Evolutionary conservation across 2,329 filamentous ascomycete species (phyloP).

Genomic region (Penicillium aurantiogriseum): DNA sequence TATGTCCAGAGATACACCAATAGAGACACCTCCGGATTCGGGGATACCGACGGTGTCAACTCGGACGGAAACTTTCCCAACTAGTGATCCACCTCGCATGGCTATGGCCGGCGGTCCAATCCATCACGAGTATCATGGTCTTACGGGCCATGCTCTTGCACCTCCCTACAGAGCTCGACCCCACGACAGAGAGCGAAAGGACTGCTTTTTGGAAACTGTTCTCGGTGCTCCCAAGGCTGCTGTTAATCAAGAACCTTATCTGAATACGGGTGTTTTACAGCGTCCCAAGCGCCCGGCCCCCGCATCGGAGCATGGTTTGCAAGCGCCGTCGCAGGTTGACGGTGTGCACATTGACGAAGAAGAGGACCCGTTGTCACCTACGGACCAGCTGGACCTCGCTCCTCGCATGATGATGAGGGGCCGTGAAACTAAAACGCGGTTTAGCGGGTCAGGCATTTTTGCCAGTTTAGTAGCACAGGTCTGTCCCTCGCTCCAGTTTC

Average conservation of each 20-base stretch:
- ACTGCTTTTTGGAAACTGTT: constrained; percentile 37
- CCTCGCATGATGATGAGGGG: constrained; percentile 40
- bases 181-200: constrained; percentile 27
- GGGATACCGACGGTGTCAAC: constrained; percentile 28
- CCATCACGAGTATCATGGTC: constrained; percentile 6
- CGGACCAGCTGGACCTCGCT: constrained; percentile 34
- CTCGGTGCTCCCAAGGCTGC: constrained; percentile 35
- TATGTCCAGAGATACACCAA: constrained; percentile 18
- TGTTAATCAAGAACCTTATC: constrained; percentile 33
- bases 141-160: neutral
- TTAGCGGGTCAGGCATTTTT: constrained; percentile 41
- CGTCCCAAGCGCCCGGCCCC: constrained; percentile 22
- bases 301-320: neutral
- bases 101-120: constrained; percentile 7
- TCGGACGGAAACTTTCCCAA: constrained; percentile 23
- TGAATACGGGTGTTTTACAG: constrained; percentile 29
- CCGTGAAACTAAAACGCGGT: constrained; percentile 42
- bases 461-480: constrained; percentile 43
- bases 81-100: constrained; percentile 4
- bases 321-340: constrained; percentile 9
- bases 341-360: constrained; percentile 17
- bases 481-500: constrained; percentile 9
- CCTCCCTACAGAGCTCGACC: constrained; percentile 9
- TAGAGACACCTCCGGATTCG: constrained; percentile 32
- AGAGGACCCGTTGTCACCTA: constrained; percentile 27